Evolutionary conservation across 345 rosid species (phyloP), one percentile per base, ranked within the genome.

Genomic region (Citrus sp.): DNA sequence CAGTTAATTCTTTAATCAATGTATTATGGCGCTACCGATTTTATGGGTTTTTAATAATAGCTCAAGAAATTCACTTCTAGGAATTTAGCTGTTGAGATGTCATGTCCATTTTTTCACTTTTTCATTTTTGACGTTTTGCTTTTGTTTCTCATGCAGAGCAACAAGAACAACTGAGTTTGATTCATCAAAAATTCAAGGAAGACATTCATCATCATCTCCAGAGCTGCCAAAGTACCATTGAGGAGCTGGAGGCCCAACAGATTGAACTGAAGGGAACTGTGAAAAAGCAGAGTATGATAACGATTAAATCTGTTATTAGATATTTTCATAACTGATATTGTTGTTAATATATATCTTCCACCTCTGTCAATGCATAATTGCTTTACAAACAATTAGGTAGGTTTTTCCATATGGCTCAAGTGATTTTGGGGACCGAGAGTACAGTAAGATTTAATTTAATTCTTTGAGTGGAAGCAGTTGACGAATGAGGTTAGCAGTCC

Each of bases 261-360:
- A 82, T 58, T 78, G 97, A 94, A 64, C 58, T 94, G 75, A 90
- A 87, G 75, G 93, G 88, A 86, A 77, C 83, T 42, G 67, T 87
- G 82, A 93, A 94, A 81, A 92, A 87, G 85, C 97, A 92, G 90
- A 92, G 99, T 95, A 92, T 38, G 90, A n/a, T 30, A 71, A 40
- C 56, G 66, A 72, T 76, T 63, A 27, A 35, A 75, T 42, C 59
- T 61, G 28, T 68, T 70, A 51, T 38, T 34, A 72, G 25, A 10
- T 37, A 70, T 30, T 68, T 74, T 42, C 59, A 51, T 51, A 13
- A 30, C 66, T 73, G 76, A 74, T 67, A 27, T 46, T 76, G 27
- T 51, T 61, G 32, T 68, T 70, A 51, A 56, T 34, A 69, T 30
- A 7, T 37, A 70, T 25, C 60, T 75, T 42, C 64, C 70, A 60